Percentiles rank a stretch among this genome's conserved stretches.
phyloP scores from a whole-genome alignment of 768 basidiomycete genomes.

The Lactarius vividus region DNA sequence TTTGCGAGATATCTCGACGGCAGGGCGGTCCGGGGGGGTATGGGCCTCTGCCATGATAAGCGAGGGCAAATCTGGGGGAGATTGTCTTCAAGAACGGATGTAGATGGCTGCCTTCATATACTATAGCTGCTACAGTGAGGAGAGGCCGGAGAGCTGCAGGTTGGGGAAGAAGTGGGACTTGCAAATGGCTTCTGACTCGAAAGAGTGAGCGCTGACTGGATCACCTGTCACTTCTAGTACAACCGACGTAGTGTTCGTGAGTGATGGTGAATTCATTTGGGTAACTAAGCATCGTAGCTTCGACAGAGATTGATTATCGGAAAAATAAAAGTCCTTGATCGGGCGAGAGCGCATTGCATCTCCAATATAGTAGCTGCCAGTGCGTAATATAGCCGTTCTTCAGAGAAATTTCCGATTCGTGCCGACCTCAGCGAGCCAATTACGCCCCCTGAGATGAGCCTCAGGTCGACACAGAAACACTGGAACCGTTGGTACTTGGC shows the following conservation, averaged over 20 bases:
- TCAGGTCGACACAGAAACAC: too few species aligned
- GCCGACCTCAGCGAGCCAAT: neutral
- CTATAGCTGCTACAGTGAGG: neutral
- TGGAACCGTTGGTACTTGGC: too few species aligned
- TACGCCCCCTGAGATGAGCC: neutral
- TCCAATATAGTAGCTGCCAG: too few species aligned
- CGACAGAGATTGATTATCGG: neutral
- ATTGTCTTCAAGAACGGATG: neutral
- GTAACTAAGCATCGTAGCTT: neutral
- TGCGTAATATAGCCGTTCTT: too few species aligned
- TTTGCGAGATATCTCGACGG: conserved; percentile 26
- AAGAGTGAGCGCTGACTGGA: neutral
- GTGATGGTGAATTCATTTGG: too few species aligned
- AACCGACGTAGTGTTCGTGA: neutral
- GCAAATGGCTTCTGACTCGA: neutral
- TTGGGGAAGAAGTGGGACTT: neutral
- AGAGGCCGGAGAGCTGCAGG: too few species aligned
- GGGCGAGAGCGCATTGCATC: neutral
- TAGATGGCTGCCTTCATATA: neutral
- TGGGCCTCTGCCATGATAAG: neutral
- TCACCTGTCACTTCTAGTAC: neutral
- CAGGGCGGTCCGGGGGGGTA: neutral
- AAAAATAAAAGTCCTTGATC: too few species aligned
- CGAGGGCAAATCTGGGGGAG: too few species aligned
- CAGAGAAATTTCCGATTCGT: neutral